These are phyloP conservation scores for Cercophora samala DNA, from an alignment of 495 filamentous ascomycete species.

Conservation along the genomic window DNA sequence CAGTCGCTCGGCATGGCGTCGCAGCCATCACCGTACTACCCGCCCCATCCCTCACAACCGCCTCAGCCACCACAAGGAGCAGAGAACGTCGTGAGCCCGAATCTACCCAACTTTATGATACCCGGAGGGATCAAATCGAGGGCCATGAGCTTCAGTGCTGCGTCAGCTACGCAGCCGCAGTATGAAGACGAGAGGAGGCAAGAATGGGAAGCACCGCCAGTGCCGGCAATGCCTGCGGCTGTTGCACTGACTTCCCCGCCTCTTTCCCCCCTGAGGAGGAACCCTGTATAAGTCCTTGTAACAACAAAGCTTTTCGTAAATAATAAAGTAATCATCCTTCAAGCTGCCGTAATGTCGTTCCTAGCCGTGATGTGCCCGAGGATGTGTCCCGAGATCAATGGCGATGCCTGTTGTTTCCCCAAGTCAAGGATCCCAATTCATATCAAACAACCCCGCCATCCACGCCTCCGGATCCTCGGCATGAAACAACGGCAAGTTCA, in stretches of 20 bases:
- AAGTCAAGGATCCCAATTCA: constrained; percentile 25
- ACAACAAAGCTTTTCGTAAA: neutral
- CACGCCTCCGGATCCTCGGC: constrained; percentile 24
- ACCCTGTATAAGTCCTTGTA: constrained; percentile 1
- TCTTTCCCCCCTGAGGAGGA: constrained; percentile 3
- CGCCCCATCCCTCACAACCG: neutral
- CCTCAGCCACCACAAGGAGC: neutral
- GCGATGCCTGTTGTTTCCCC: too few relatives aligned
- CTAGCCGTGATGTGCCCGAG: too few relatives aligned
- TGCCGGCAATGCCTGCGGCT: neutral
- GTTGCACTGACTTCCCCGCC: neutral
- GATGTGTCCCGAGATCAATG: too few relatives aligned
- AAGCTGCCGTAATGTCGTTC: neutral
- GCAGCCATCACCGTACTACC: neutral
- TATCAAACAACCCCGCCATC: constrained; percentile 29
- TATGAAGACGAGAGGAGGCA: neutral
- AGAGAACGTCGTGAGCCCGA: neutral
- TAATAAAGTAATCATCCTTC: neutral
- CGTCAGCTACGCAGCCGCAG: neutral
- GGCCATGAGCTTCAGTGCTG: constrained; percentile 17
- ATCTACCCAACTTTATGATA: constrained; percentile 22
- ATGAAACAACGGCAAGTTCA: constrained; percentile 18
- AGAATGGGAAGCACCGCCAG: constrained; percentile 6
- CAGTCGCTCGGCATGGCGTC: neutral
- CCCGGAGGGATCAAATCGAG: constrained; percentile 20